phyloP scores from a whole-genome alignment of 495 filamentous ascomycete species.

The Aspergillus baeticus region DNA sequence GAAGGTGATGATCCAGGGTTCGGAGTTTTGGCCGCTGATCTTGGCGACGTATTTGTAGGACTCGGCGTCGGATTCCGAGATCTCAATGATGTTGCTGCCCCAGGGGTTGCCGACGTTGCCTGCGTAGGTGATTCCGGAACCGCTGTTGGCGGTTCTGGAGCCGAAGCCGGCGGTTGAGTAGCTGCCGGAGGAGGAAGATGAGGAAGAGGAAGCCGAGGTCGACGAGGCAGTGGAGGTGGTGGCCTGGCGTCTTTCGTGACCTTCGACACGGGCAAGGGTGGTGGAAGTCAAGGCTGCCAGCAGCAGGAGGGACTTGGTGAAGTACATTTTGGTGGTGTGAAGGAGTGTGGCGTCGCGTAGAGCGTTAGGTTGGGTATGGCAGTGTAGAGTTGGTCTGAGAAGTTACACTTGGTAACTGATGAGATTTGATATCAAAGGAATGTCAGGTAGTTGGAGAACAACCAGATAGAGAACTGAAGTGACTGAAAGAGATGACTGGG shows the following conservation, averaged over 20 bases:
- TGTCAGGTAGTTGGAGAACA: slow-evolving; percentile 9
- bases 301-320: slow-evolving; percentile 38
- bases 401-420: slow-evolving; percentile 10
- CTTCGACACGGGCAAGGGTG: slow-evolving; percentile 23
- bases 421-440: slow-evolving; percentile 4
- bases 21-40: slow-evolving; percentile 39
- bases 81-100: slow-evolving; percentile 53
- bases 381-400: background rate
- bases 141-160: slow-evolving; percentile 29
- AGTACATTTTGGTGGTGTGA: slow-evolving; percentile 28
- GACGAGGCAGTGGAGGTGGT: slow-evolving; percentile 12
- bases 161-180: slow-evolving; percentile 14
- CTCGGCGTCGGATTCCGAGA: slow-evolving; percentile 30
- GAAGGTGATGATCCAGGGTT: slow-evolving; percentile 43
- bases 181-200: slow-evolving; percentile 28
- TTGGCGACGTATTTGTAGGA: slow-evolving; percentile 47
- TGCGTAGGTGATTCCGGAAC: slow-evolving; percentile 33
- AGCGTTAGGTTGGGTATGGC: background rate
- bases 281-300: slow-evolving; percentile 35
- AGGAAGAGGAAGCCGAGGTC: slow-evolving; percentile 20
- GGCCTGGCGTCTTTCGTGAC: slow-evolving; percentile 28
- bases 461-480: background rate
- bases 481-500: background rate
- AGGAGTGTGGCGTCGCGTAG: slow-evolving; percentile 9
- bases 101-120: slow-evolving; percentile 52